Evolutionary conservation across 768 basidiomycete species (phyloP).

Genomic region (Lepiota brunneoincarnata): DNA sequence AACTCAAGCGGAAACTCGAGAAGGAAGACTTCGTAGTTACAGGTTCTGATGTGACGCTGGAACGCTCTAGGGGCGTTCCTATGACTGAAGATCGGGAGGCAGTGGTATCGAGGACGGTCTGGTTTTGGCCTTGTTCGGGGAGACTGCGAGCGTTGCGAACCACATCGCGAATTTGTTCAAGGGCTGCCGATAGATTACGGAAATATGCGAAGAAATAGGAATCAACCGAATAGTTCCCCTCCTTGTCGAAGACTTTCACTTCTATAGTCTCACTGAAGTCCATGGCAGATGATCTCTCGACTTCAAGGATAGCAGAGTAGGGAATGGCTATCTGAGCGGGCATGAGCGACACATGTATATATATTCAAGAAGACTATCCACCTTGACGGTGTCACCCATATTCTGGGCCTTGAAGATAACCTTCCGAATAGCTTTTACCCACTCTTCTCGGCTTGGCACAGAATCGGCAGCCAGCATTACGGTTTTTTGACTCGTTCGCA

Average conservation of each 20-base stretch:
- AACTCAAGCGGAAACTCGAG: slow-evolving; percentile 62
- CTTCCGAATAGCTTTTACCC: slow-evolving; percentile 93
- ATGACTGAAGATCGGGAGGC: slow-evolving; percentile 29
- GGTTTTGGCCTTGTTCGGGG: slow-evolving; percentile 29
- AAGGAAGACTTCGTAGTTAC: slow-evolving; percentile 16
- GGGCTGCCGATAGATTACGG: slow-evolving; percentile 69
- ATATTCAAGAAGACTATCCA: slow-evolving; percentile 24
- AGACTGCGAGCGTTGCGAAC: slow-evolving; percentile 55
- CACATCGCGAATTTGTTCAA: slow-evolving; percentile 79
- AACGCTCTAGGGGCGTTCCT: slow-evolving; percentile 30
- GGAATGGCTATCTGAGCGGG: slow-evolving; percentile 81
- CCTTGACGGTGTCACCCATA: slow-evolving; percentile 94
- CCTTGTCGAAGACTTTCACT: slow-evolving; percentile 85
- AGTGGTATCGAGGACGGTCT: slow-evolving; percentile 61
- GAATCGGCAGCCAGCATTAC: slow-evolving; percentile 76
- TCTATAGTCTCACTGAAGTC: slow-evolving; percentile 98
- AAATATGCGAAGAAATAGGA: slow-evolving; percentile 97
- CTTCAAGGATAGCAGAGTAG: slow-evolving; percentile 83
- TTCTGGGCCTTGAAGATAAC: slow-evolving; percentile 97
- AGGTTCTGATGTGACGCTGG: slow-evolving; percentile 16
- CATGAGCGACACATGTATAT: neutral
- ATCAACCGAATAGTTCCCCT: slow-evolving; percentile 74
- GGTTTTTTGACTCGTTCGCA: slow-evolving; percentile 80
- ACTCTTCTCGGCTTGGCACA: slow-evolving; percentile 82
- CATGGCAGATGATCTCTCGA: slow-evolving; percentile 84